Evolutionary conservation across 441 rosid species (phyloP).

Genomic region (Jatropha multifida): DNA sequence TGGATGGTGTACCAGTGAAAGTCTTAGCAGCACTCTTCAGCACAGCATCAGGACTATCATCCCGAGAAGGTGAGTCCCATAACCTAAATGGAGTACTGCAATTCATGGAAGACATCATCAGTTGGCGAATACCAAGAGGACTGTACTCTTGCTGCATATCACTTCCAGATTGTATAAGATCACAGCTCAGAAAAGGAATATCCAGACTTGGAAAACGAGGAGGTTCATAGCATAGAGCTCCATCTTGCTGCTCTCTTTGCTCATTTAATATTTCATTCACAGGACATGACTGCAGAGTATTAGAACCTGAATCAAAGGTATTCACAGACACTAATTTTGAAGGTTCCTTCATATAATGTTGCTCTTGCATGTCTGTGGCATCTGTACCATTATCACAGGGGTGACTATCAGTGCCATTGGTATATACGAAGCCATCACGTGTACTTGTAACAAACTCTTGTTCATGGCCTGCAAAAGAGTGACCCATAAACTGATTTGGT

Average conservation of each 20-base stretch:
- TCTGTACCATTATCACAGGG: constrained; percentile 41
- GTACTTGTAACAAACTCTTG: constrained; percentile 39
- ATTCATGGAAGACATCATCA: constrained; percentile 84
- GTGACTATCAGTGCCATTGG: constrained; percentile 44
- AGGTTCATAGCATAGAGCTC: constrained; percentile 92
- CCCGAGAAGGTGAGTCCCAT: constrained; percentile 91
- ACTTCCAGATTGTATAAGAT: constrained; percentile 74
- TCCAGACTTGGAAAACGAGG: constrained; percentile 97
- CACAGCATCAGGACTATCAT: constrained; percentile 70
- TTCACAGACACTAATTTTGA: constrained; percentile 62
- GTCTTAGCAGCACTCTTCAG: constrained; percentile 80
- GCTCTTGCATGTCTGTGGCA: constrained; percentile 43
- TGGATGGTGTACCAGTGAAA: constrained; percentile 77
- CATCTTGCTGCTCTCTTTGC: constrained; percentile 50
- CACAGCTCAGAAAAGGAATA: constrained; percentile 95
- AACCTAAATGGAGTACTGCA: constrained; percentile 86
- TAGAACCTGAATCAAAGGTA: constrained; percentile 52
- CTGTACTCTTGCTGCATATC: constrained; percentile 93
- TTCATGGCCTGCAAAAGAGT: constrained; percentile 45
- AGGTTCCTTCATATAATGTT: constrained; percentile 51
- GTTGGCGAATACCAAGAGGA: constrained; percentile 97
- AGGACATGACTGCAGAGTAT: constrained; percentile 35
- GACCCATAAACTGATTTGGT: constrained; percentile 39
- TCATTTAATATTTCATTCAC: constrained; percentile 36
- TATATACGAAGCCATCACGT: constrained; percentile 48